Percentiles rank a stretch among this genome's conserved stretches.
Conservation (phyloP, 345 rosid species). For the Aquilaria yunnanensis region DNA sequence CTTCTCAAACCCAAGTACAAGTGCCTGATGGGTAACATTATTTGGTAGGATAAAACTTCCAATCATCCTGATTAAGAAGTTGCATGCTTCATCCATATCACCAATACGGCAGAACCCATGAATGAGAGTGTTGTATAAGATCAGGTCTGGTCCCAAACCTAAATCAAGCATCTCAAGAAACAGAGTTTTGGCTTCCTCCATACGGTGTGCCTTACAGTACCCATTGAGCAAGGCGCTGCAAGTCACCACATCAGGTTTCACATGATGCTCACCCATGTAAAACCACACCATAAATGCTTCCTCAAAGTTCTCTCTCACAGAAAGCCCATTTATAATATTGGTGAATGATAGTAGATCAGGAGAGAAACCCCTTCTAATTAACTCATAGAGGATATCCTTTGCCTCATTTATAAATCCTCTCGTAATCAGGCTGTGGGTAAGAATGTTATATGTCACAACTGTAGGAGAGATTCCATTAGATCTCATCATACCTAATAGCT, state of each 20-base stretch:
- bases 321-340: conserved; percentile 42
- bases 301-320: conserved; percentile 32
- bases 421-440: conserved; percentile 35
- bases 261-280: conserved; percentile 35
- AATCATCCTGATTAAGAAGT: conserved; percentile 39
- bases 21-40: conserved; percentile 28
- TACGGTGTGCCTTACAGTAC: conserved; percentile 33
- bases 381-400: conserved; percentile 34
- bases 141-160: conserved; percentile 38
- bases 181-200: conserved; percentile 34
- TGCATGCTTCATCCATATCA: conserved; percentile 30
- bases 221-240: conserved; percentile 48
- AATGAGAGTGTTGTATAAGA: conserved; percentile 42
- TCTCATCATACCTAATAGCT: conserved; percentile 39
- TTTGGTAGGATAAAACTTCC: conserved; percentile 34
- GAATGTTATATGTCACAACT: conserved; percentile 41
- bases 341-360: conserved; percentile 42
- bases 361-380: conserved; percentile 32
- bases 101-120: conserved; percentile 41
- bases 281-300: conserved; percentile 46
- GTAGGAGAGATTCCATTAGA: conserved; percentile 34
- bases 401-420: conserved; percentile 43
- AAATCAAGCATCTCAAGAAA: conserved; percentile 37
- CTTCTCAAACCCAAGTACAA: conserved; percentile 35
- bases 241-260: conserved; percentile 44